Percentiles rank a stretch among this genome's conserved stretches.
Evolutionary conservation across 2,329 filamentous ascomycete genomes (phyloP).

Genomic region (Thielaviopsis euricoi): DNA sequence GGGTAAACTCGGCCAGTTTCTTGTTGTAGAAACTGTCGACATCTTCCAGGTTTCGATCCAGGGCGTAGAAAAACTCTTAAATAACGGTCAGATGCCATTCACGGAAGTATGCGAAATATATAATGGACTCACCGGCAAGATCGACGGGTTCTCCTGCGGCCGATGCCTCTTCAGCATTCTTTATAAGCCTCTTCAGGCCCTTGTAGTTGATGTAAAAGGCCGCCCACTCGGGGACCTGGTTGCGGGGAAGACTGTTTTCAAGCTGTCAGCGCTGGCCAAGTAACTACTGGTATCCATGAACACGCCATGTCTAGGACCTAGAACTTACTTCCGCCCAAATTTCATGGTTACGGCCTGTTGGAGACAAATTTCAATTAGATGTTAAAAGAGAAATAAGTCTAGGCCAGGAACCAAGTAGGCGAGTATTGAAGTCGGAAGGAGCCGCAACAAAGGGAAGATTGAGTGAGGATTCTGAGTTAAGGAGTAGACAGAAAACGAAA

Average conservation of each 20-base stretch:
- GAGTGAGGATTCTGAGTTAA: not conserved
- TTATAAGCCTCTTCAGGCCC: constrained; percentile 88
- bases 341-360: constrained; percentile 30
- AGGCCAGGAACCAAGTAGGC: not conserved
- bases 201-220: constrained; percentile 80
- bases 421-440: not conserved
- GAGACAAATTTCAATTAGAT: not conserved
- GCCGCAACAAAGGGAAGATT: not conserved
- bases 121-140: constrained; percentile 53
- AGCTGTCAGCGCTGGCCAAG: constrained; percentile 13
- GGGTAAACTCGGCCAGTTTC: constrained; percentile 71
- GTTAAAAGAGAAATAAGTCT: not conserved
- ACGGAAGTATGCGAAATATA: not conserved
- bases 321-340: constrained; percentile 43
- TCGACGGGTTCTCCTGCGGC: constrained; percentile 63
- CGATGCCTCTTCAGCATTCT: constrained; percentile 49
- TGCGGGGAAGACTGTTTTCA: constrained; percentile 47
- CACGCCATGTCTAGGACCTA: not conserved
- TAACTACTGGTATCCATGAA: not conserved
- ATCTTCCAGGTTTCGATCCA: constrained; percentile 94
- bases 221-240: constrained; percentile 79
- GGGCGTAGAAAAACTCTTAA: constrained; percentile 86
- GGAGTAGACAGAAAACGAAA: not conserved
- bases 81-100: constrained; percentile 8
- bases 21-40: constrained; percentile 96